Evolutionary conservation across 108 stramenopile species (phyloP).

Genomic region (Cyclotella atomus): DNA sequence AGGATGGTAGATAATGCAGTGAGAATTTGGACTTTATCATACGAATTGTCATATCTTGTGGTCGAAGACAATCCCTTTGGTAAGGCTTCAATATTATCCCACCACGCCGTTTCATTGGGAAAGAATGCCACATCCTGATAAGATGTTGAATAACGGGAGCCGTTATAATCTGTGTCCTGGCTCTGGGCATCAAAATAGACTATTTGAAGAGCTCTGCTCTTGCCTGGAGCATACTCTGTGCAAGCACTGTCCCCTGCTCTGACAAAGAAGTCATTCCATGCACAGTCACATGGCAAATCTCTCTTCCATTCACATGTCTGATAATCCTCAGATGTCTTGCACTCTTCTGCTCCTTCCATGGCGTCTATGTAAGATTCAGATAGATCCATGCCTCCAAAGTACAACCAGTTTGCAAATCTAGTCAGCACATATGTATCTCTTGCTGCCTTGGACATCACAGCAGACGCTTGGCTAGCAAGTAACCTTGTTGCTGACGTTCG

Average conservation of each 20-base stretch:
- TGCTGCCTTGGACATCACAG: slow-evolving; percentile 17
- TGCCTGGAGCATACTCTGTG: slow-evolving; percentile 1
- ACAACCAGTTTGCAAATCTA: slow-evolving; percentile 56
- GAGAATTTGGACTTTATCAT: slow-evolving; percentile 51
- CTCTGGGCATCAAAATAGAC: slow-evolving; percentile 32
- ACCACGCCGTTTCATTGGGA: slow-evolving; percentile 59
- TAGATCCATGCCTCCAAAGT: slow-evolving; percentile 51
- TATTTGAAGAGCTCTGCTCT: slow-evolving; percentile 43
- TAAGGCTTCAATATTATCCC: slow-evolving; percentile 26
- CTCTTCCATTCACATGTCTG: slow-evolving; percentile 31
- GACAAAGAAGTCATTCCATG: slow-evolving; percentile 49
- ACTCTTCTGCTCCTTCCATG: slow-evolving; percentile 47
- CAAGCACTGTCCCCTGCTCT: slow-evolving; percentile 25
- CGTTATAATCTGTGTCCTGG: slow-evolving; percentile 46
- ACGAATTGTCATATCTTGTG: slow-evolving; percentile 53
- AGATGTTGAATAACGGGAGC: slow-evolving; percentile 22
- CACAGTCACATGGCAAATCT: slow-evolving; percentile 48
- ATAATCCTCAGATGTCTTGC: slow-evolving; percentile 38
- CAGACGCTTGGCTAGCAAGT: slow-evolving; percentile 14
- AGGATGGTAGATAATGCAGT: slow-evolving; percentile 47
- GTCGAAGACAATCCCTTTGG: slow-evolving; percentile 41
- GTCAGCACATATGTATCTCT: slow-evolving; percentile 54
- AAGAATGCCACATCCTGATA: slow-evolving; percentile 34
- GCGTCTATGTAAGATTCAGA: slow-evolving; percentile 48
- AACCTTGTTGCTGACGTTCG: slow-evolving; percentile 15